Evolutionary conservation across 1,139 yeast genomes (phyloP).

Genomic region (Saccharomyces hybrid): DNA sequence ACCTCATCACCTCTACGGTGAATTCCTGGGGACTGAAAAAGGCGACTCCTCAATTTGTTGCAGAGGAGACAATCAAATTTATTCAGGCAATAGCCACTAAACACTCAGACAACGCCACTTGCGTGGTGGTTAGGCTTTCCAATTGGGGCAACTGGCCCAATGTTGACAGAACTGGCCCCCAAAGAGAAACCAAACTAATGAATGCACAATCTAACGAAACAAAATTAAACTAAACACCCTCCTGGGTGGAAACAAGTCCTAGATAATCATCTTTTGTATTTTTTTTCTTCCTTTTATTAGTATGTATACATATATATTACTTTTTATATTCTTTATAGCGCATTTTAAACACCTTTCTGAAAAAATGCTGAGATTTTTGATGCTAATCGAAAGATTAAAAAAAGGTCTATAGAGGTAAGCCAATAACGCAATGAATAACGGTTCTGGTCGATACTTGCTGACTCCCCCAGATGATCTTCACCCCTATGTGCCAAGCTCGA

Average conservation of each 20-base stretch:
- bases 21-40: slow-evolving; percentile 56
- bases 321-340: slow-evolving; percentile 1
- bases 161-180: slow-evolving; percentile 71
- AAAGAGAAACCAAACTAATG: slow-evolving; percentile 66
- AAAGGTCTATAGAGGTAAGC: neutral
- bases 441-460: slow-evolving; percentile 15
- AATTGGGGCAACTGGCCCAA: slow-evolving; percentile 96
- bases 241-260: neutral
- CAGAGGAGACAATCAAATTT: slow-evolving; percentile 76
- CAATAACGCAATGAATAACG: neutral
- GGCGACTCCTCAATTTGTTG: slow-evolving; percentile 82
- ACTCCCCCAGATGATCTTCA: slow-evolving; percentile 31
- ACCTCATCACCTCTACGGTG: slow-evolving; percentile 66
- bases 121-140: slow-evolving; percentile 65
- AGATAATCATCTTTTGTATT: neutral
- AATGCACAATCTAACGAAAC: neutral
- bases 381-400: neutral
- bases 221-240: neutral
- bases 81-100: slow-evolving; percentile 78
- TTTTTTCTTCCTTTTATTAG: neutral
- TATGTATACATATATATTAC: neutral
- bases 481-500: slow-evolving; percentile 18
- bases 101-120: slow-evolving; percentile 83
- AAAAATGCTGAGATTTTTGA: neutral
- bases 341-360: neutral